Conservation (phyloP, 495 filamentous ascomycete species). For the Gamarada debralockiae region DNA sequence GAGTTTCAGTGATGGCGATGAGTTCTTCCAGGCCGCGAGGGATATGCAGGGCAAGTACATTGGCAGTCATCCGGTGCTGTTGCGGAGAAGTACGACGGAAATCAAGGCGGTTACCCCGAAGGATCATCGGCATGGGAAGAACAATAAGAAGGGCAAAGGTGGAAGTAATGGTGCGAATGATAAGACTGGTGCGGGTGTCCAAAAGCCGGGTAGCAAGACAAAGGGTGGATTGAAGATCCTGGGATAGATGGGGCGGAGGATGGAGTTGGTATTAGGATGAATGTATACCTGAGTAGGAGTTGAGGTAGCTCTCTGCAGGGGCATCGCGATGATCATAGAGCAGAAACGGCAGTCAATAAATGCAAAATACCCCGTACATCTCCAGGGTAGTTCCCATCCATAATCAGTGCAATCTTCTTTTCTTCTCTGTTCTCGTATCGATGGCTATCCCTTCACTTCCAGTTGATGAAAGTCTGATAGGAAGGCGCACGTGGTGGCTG, state of each 20-base stretch:
- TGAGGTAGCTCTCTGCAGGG: too few species aligned
- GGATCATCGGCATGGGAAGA: constrained; percentile 33
- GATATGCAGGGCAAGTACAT: constrained; percentile 99
- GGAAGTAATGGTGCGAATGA: constrained; percentile 26
- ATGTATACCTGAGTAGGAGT: too few species aligned
- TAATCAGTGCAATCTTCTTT: too few species aligned
- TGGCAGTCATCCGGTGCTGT: constrained; percentile 85
- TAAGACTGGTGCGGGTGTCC: constrained; percentile 56
- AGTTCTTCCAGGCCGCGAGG: constrained; percentile 90
- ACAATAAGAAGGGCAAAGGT: constrained; percentile 21
- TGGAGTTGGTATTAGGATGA: too few species aligned
- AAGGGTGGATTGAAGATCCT: constrained; percentile 75
- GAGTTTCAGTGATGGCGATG: constrained; percentile 90
- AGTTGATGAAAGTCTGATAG: too few species aligned
- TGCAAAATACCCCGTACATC: too few species aligned
- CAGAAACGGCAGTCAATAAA: too few species aligned
- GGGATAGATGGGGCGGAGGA: constrained; percentile 44
- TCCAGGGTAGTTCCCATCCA: too few species aligned
- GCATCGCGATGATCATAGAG: too few species aligned
- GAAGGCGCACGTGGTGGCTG: too few species aligned
- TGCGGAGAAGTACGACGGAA: constrained; percentile 87
- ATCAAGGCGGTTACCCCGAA: constrained; percentile 62
- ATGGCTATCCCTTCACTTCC: too few species aligned
- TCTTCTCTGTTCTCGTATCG: too few species aligned
- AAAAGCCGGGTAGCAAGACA: constrained; percentile 75